Base-by-base conservation (phyloP, 1,284 basidiomycete genomes). In the Somion occarium region DNA sequence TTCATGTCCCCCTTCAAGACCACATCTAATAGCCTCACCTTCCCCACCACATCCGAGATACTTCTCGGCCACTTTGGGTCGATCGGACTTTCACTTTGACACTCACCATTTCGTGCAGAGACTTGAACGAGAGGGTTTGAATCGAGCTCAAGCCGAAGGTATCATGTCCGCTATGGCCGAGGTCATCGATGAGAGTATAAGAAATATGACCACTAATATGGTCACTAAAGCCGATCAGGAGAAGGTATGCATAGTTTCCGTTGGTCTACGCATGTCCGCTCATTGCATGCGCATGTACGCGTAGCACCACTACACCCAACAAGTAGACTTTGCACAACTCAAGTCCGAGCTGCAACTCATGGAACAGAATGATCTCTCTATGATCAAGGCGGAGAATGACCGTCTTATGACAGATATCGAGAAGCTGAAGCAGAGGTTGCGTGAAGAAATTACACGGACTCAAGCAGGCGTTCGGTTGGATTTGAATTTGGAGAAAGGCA, bases 241-340 rank as follows among this genome's bases (percentile, higher is more conserved):
- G 72, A 96, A 96, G 82, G 93, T 90, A 50, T 46, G 51, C 18
- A 7, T 15, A n/a, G n/a, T 19, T 9, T 47, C 26, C 26, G 24
- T 12, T 9, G 3, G 11, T 12, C 26, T 23, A 5, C 12, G n/a
- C 12, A n/a, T n/a, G 27, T 30, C 27, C 20, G 38, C 7, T 42
- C 44, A n/a, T n/a, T n/a, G n/a, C n/a, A n/a, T n/a, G n/a, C n/a
- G n/a, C n/a, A n/a, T n/a, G n/a, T n/a, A n/a, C n/a, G n/a, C 30
- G 38, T 56, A 93, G 92, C 87, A 92, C 67, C 90, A 92, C 61
- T 96, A 96, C 67, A 94, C 91, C 22, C 93, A 95, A 66, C 91
- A 97, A 75, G 95, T 99, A 54, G 96, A 98, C 71, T 98, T 99
- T 69, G 91, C 94, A 3, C 88, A 95, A 65, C 85, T 97, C 59